Conservation (phyloP, 179 eudicot genomes). For the Beta lomatogona region DNA sequence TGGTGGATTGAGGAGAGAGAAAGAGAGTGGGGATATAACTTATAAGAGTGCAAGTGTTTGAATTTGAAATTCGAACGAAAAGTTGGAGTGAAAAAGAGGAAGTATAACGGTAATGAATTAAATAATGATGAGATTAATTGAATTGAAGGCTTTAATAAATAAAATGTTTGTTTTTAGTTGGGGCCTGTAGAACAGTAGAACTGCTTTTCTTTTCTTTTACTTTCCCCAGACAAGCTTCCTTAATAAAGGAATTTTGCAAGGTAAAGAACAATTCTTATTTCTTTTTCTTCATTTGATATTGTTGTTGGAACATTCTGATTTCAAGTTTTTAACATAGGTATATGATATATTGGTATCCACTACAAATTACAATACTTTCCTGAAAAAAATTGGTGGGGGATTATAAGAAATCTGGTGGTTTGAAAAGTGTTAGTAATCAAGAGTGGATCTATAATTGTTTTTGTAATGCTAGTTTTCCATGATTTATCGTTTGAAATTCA, state of each 20-base stretch:
- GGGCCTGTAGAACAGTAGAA: neutral
- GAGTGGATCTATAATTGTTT: too few relatives aligned
- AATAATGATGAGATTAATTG: too few relatives aligned
- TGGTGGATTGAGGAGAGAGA: neutral
- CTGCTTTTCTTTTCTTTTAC: neutral
- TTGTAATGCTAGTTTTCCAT: too few relatives aligned
- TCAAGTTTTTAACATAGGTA: too few relatives aligned
- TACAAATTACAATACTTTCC: too few relatives aligned
- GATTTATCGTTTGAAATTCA: too few relatives aligned
- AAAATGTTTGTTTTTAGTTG: neutral
- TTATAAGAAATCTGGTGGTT: too few relatives aligned
- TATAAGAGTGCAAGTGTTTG: conserved; percentile 33
- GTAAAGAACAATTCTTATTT: conserved; percentile 8
- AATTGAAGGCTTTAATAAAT: too few relatives aligned
- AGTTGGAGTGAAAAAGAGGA: neutral
- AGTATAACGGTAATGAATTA: conserved; percentile 16
- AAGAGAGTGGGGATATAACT: conserved; percentile 1
- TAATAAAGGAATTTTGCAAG: conserved; percentile 11
- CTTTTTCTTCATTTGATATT: neutral
- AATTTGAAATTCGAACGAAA: conserved; percentile 46
- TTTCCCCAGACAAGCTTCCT: conserved; percentile 29
- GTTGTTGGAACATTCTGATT: neutral
- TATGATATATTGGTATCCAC: too few relatives aligned
- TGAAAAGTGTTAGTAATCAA: too few relatives aligned
- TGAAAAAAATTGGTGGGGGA: too few relatives aligned